Evolutionary conservation across 2,329 filamentous ascomycete species (phyloP).

Genomic region (Phialophora chinensis): DNA sequence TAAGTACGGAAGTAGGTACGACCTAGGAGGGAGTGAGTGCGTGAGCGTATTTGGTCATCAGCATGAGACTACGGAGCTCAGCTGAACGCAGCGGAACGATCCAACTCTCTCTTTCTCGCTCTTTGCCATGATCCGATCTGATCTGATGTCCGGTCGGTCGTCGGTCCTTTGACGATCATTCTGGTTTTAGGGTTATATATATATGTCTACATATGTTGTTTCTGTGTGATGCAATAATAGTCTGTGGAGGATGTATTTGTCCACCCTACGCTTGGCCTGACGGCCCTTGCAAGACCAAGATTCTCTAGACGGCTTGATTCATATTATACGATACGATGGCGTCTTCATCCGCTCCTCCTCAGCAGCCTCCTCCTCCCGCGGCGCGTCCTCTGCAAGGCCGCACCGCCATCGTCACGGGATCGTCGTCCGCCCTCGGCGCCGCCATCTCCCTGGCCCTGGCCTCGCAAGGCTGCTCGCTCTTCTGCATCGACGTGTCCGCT

Average conservation of each 20-base stretch:
- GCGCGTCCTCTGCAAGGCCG: slow-evolving; percentile 53
- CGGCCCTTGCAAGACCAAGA: background rate
- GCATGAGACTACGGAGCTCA: background rate
- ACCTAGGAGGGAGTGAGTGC: no score
- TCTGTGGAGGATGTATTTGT: background rate
- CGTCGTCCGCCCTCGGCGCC: slow-evolving; percentile 79
- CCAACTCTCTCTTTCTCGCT: background rate
- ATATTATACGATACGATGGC: background rate
- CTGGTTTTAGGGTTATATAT: background rate
- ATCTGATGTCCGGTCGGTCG: background rate
- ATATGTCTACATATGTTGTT: background rate
- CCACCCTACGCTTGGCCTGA: background rate
- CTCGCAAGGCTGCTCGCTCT: slow-evolving; percentile 67
- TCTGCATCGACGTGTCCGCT: slow-evolving; percentile 40
- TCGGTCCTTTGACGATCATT: background rate
- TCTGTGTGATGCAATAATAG: no score
- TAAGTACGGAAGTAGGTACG: background rate
- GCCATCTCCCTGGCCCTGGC: slow-evolving; percentile 73
- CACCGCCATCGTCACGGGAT: slow-evolving; percentile 78
- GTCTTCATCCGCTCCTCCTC: background rate
- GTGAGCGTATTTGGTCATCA: no score
- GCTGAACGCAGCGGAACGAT: background rate
- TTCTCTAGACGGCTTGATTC: background rate
- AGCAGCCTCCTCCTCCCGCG: background rate
- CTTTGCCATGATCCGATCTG: background rate